phyloP scores from a whole-genome alignment of 2,329 filamentous ascomycete genomes.

The Cladophialophora carrionii region DNA sequence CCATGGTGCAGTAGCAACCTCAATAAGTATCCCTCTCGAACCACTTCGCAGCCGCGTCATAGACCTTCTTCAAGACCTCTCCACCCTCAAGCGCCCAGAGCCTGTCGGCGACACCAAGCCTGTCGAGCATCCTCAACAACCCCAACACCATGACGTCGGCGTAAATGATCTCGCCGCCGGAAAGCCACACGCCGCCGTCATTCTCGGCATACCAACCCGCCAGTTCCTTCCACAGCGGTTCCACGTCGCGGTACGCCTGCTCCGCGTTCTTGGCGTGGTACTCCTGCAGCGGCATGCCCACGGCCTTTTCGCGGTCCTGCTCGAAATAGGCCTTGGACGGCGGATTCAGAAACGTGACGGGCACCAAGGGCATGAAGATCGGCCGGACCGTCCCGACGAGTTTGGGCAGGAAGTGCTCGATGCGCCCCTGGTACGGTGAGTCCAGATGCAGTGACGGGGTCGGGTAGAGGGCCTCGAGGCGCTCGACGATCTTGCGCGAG shows the following conservation, averaged over 20 bases:
- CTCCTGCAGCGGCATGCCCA: constrained; percentile 60
- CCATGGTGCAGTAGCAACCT: neutral
- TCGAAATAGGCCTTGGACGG: constrained; percentile 60
- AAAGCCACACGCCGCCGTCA: constrained; percentile 62
- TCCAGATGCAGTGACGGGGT: constrained; percentile 62
- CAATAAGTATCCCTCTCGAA: constrained; percentile 34
- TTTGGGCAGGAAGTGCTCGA: constrained; percentile 49
- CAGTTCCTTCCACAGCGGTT: constrained; percentile 43
- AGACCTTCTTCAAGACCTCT: constrained; percentile 25
- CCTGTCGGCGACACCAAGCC: constrained; percentile 21
- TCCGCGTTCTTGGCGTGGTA: constrained; percentile 45
- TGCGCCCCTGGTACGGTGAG: constrained; percentile 52
- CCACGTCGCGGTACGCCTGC: constrained; percentile 52
- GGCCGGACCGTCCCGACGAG: constrained; percentile 45
- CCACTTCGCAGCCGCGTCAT: constrained; percentile 30
- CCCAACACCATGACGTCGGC: constrained; percentile 62
- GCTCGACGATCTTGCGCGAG: constrained; percentile 61
- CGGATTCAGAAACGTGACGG: constrained; percentile 56
- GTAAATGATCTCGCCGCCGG: constrained; percentile 60
- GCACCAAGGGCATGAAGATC: constrained; percentile 56
- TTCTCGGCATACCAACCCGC: constrained; percentile 58
- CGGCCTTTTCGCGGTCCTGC: constrained; percentile 52
- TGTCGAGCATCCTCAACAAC: constrained; percentile 52
- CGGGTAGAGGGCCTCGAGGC: constrained; percentile 63
- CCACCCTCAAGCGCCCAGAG: constrained; percentile 24